phyloP scores from a whole-genome alignment of 2,329 filamentous ascomycete species.

The Colletotrichum falcatum region DNA sequence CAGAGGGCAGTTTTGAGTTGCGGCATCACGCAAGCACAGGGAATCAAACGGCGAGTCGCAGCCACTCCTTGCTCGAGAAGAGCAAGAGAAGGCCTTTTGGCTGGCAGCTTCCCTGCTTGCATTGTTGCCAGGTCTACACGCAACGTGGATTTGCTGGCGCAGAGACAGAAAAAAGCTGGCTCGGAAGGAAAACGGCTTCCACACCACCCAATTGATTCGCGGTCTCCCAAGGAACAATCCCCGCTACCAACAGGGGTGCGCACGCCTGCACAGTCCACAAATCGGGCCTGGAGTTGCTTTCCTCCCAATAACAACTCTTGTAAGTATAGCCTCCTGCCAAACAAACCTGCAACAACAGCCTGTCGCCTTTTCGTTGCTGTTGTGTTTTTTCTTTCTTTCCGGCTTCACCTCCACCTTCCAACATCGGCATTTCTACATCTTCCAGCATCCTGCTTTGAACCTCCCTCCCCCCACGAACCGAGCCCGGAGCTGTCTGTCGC shows the following conservation, averaged over 20 bases:
- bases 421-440: slow-evolving; percentile 8
- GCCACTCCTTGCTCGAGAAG: slow-evolving; percentile 4
- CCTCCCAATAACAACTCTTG: slow-evolving; percentile 42
- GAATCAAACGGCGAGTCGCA: slow-evolving; percentile 25
- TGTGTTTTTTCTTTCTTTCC: slow-evolving; percentile 17
- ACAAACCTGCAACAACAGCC: slow-evolving; percentile 27
- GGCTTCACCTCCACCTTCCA: slow-evolving; percentile 8
- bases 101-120: slow-evolving; percentile 38
- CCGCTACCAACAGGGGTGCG: slow-evolving; percentile 37
- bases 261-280: slow-evolving; percentile 40
- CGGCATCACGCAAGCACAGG: slow-evolving; percentile 24
- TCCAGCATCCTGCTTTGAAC: slow-evolving; percentile 3
- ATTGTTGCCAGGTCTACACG: slow-evolving; percentile 13
- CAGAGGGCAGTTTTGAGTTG: slow-evolving; percentile 15
- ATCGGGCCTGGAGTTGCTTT: slow-evolving; percentile 33
- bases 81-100: slow-evolving; percentile 24
- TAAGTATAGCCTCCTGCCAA: slow-evolving; percentile 40
- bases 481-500: slow-evolving; percentile 22
- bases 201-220: slow-evolving; percentile 39
- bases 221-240: slow-evolving; percentile 43
- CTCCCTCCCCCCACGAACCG: slow-evolving; percentile 13
- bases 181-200: slow-evolving; percentile 26
- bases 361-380: slow-evolving; percentile 23
- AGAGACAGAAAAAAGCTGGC: slow-evolving; percentile 34
- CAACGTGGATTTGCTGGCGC: slow-evolving; percentile 27